Conservation (phyloP, 2,329 filamentous ascomycete genomes). For the Neopestalotiopsis sp. region DNA sequence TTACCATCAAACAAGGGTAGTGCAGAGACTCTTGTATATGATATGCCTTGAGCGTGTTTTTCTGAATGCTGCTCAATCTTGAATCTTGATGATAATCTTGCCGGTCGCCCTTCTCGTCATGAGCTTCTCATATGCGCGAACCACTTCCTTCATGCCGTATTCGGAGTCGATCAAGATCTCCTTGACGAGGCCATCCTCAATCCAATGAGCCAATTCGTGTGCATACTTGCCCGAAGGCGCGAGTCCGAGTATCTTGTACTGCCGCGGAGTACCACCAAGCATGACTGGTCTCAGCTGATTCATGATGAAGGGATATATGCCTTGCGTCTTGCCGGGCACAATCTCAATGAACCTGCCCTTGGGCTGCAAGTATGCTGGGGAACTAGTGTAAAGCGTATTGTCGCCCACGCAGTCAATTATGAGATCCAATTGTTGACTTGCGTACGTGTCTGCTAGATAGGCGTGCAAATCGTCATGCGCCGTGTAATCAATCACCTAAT, state of each 20-base stretch:
- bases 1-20: too few relatives aligned
- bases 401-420: constrained; percentile 21
- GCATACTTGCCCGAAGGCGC: constrained; percentile 32
- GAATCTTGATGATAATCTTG: constrained; percentile 37
- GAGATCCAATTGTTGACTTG: constrained; percentile 7
- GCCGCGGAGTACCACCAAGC: constrained; percentile 37
- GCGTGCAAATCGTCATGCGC: constrained; percentile 13
- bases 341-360: constrained; percentile 33
- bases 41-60: too few relatives aligned
- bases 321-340: constrained; percentile 36
- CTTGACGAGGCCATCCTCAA: constrained; percentile 32
- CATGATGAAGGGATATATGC: constrained; percentile 33
- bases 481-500: constrained; percentile 21
- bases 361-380: constrained; percentile 14
- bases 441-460: constrained; percentile 7
- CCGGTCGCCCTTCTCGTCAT: constrained; percentile 36
- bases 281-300: constrained; percentile 37
- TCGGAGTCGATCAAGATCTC: constrained; percentile 37
- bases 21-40: too few relatives aligned
- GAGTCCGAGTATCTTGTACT: constrained; percentile 35
- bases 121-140: constrained; percentile 38
- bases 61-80: background rate
- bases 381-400: constrained; percentile 10
- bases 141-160: constrained; percentile 33
- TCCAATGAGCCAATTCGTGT: constrained; percentile 31